These are phyloP conservation scores for Oryza brachyantha DNA, from an alignment of 176 grass and related monocot species.

Conservation along the genomic window DNA sequence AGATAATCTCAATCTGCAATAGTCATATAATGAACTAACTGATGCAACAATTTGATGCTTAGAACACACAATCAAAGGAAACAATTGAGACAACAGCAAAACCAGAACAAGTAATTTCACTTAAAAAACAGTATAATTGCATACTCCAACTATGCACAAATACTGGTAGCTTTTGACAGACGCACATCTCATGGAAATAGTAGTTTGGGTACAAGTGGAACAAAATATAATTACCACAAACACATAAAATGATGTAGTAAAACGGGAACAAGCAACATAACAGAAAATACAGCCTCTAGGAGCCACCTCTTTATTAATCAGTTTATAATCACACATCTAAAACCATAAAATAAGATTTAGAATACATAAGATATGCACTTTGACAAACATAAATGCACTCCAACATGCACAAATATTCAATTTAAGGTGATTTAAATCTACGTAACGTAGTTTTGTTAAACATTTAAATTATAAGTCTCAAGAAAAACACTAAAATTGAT, in stretches of 20 bases:
- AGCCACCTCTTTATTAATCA: neutral
- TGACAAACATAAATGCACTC: neutral
- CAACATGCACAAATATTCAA: neutral
- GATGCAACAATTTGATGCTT: neutral
- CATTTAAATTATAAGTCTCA: neutral
- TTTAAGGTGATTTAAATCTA: neutral
- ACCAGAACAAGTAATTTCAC: neutral
- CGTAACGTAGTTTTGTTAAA: neutral
- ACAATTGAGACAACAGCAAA: neutral
- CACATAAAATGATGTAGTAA: neutral
- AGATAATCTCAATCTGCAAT: constrained; percentile 88
- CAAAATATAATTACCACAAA: neutral
- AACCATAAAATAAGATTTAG: neutral
- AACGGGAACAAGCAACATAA: neutral
- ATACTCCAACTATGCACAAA: no score
- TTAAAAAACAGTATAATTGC: no score
- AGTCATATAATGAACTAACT: neutral
- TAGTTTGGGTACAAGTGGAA: neutral
- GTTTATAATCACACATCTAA: neutral
- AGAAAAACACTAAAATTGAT: neutral
- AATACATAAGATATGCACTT: neutral
- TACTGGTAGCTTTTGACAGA: no score
- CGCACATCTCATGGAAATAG: no score
- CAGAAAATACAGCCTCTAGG: neutral
- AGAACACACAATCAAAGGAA: neutral